A percentile compares a stretch with the other conserved stretches of the same genome.
These are phyloP conservation scores for Scheffersomyces illinoinensis DNA, from an alignment of 1,139 yeast genomes.

Conservation along the genomic window DNA sequence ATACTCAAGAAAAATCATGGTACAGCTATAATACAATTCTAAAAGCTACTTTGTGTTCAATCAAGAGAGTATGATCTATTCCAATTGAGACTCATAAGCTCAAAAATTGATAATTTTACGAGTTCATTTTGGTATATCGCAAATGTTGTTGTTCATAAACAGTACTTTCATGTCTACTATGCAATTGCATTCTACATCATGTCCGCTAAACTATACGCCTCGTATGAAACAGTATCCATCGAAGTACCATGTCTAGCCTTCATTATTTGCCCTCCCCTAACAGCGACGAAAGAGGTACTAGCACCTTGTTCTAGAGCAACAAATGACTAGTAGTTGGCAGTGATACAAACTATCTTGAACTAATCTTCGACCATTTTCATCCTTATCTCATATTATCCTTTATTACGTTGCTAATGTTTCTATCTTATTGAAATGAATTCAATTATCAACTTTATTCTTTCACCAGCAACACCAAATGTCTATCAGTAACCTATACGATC, in stretches of 20 bases:
- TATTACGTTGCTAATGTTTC: not conserved
- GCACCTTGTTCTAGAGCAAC: not conserved
- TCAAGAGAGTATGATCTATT: too few species aligned
- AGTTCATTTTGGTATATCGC: too few species aligned
- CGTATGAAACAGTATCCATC: slow-evolving; percentile 3
- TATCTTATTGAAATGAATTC: not conserved
- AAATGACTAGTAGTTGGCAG: not conserved
- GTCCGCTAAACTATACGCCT: slow-evolving; percentile 33
- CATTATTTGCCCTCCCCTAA: not conserved
- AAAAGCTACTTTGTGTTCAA: too few species aligned
- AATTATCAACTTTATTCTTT: not conserved
- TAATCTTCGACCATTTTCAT: not conserved
- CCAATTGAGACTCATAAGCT: too few species aligned
- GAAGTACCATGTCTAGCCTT: slow-evolving; percentile 9
- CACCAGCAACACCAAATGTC: not conserved
- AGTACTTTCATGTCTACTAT: not conserved
- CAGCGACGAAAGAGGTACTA: not conserved
- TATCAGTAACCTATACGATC: slow-evolving; percentile 33
- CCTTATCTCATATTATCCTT: not conserved
- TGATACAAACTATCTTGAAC: not conserved
- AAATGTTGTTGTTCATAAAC: not conserved
- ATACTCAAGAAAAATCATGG: too few species aligned
- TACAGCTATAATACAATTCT: too few species aligned
- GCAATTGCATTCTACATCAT: slow-evolving; percentile 3
- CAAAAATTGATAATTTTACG: too few species aligned